These are phyloP conservation scores for Saccharomyces pastorianus DNA, from an alignment of 1,139 yeast genomes.

Conservation along the genomic window DNA sequence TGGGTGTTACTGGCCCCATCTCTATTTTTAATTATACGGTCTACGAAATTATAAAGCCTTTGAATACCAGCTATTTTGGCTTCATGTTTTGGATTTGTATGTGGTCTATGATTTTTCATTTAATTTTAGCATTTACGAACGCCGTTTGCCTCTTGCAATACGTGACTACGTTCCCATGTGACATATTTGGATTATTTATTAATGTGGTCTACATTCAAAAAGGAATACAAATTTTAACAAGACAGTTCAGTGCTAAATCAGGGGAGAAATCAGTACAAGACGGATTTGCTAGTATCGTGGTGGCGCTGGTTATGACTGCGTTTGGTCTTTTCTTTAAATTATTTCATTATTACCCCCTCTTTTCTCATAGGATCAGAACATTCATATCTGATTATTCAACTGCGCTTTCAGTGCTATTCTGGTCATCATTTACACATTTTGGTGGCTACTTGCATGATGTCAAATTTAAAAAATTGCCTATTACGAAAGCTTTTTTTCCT, in stretches of 20 bases:
- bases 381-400: constrained; percentile 80
- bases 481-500: constrained; percentile 69
- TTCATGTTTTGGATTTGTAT: constrained; percentile 94
- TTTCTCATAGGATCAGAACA: constrained; percentile 54
- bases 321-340: constrained; percentile 61
- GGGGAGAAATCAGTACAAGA: constrained; percentile 36
- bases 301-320: constrained; percentile 64
- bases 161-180: constrained; percentile 81
- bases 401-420: constrained; percentile 74
- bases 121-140: constrained; percentile 62
- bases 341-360: constrained; percentile 54
- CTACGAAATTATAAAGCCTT: constrained; percentile 62
- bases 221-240: constrained; percentile 70
- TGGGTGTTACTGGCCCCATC: constrained; percentile 97
- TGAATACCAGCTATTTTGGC: constrained; percentile 50
- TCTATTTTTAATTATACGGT: constrained; percentile 88
- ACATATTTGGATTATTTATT: constrained; percentile 87
- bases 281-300: constrained; percentile 70
- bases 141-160: constrained; percentile 60
- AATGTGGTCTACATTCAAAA: constrained; percentile 85
- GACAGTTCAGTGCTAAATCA: constrained; percentile 49
- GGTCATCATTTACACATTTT: constrained; percentile 85
- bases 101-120: constrained; percentile 84
- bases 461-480: constrained; percentile 55
- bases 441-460: constrained; percentile 60